Conservation (phyloP, 1,284 basidiomycete species). For the Mycocalia duriaeana region DNA sequence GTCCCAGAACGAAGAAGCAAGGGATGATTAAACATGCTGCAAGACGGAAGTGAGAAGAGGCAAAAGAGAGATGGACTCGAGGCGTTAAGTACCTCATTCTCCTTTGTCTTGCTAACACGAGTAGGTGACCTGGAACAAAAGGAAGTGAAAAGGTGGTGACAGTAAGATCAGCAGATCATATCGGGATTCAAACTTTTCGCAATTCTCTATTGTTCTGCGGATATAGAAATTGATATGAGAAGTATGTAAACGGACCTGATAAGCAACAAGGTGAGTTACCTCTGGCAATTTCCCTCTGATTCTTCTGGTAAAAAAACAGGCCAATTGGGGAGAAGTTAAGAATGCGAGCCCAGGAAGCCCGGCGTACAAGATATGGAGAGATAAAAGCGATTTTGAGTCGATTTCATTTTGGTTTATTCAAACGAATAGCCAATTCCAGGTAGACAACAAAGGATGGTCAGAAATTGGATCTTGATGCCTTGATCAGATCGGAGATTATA, state of each 20-base stretch:
- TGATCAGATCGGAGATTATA: slow-evolving; percentile 21
- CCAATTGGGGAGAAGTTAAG: not conserved
- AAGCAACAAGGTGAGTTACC: not conserved
- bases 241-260: slow-evolving; percentile 1
- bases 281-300: not conserved
- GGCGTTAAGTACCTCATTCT: slow-evolving; percentile 8
- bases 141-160: slow-evolving; percentile 19
- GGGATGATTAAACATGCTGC: not conserved
- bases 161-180: slow-evolving; percentile 26
- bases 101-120: slow-evolving; percentile 9
- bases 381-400: not conserved
- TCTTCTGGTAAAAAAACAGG: not conserved
- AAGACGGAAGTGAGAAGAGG: not conserved
- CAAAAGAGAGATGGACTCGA: not conserved
- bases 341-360: not conserved
- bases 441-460: slow-evolving; percentile 20
- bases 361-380: not conserved
- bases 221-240: slow-evolving; percentile 5
- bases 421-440: slow-evolving; percentile 23
- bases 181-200: slow-evolving; percentile 20
- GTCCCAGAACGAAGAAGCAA: slow-evolving; percentile 7
- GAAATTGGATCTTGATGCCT: slow-evolving; percentile 17
- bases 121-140: slow-evolving; percentile 18
- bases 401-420: slow-evolving; percentile 22
- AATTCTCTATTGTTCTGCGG: slow-evolving; percentile 31